Evolutionary conservation across 805 yeast genomes (phyloP), one percentile per base, ranked within the genome.

Genomic region (Starmerella lactis-condensi): DNA sequence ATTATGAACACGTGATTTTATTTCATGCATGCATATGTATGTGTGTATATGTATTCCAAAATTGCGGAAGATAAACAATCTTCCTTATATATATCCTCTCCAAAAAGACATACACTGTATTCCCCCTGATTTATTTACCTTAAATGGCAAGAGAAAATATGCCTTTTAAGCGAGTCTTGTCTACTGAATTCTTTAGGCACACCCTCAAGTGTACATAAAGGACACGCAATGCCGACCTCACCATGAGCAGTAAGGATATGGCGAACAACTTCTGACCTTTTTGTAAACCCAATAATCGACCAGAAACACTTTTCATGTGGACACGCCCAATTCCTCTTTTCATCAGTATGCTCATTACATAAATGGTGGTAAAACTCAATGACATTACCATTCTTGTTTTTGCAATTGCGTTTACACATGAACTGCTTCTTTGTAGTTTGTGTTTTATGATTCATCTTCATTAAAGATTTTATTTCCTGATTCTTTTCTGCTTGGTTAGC

Each of bases 261-360:
- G 14, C 42, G 28, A 3, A 17, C 8, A 23, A 32, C 36, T n/a
- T 32, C 38, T 11, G 29, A 2, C 2, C 6, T 2, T n/a, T 15
- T 13, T 17, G 14, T 22, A 32, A 41, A 40, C n/a, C 43, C 43
- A 2, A 38, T 17, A 2, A 37, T 32, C n/a, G 34, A 26, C 41
- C 37, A 39, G 9, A 23, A 20, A 21, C 45, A 41, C 13, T n/a
- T 17, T 4, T 3, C 7, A 6, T 20, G 22, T 7, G 40, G 37
- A 21, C 45, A 41, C 12, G 17, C 21, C 23, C 24, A 29, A 9
- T 26, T 33, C 5, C 45, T 33, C 6, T 13, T 24, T 10, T 4
- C 6, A 10, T 14, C 13, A 2, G 6, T 26, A 31, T 40, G 45
- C 5, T 24, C 18, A 8, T 8, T 16, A 21, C 40, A 42, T 6